A percentile compares a stretch with the other conserved stretches of the same genome.
Evolutionary conservation across 176 grass and related monocot genomes (phyloP).

Genomic region (Rhynchospora breviuscula): DNA sequence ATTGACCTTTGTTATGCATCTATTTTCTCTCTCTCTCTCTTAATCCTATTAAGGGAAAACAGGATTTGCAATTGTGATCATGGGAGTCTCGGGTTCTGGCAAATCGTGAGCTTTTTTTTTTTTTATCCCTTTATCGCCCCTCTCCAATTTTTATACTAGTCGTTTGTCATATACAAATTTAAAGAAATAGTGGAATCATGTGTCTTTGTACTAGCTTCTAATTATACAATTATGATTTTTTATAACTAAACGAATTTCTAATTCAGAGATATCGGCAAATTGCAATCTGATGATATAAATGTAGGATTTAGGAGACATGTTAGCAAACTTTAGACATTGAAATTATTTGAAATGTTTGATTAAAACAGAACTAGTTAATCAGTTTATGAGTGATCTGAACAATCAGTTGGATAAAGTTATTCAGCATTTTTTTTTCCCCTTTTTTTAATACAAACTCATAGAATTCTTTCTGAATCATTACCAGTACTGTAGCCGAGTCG

Average conservation of each 20-base stretch:
- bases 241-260: background rate
- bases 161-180: no score
- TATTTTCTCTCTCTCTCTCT: background rate
- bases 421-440: background rate
- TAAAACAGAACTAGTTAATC: background rate
- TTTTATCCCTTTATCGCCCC: background rate
- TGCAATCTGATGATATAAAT: background rate
- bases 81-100: constrained; percentile 86
- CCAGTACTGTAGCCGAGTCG: constrained; percentile 68
- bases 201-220: no score
- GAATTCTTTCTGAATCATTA: background rate
- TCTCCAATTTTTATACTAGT: no score
- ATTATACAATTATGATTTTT: no score
- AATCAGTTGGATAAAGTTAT: background rate
- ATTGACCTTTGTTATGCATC: no score
- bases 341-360: background rate
- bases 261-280: background rate
- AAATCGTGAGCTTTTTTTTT: constrained; percentile 68
- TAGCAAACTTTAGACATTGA: background rate
- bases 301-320: background rate
- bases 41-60: background rate
- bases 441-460: background rate
- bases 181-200: no score
- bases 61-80: constrained; percentile 69
- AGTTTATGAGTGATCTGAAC: background rate